phyloP scores from a whole-genome alignment of 257 asterid species.

The Thymus mandschuricus region DNA sequence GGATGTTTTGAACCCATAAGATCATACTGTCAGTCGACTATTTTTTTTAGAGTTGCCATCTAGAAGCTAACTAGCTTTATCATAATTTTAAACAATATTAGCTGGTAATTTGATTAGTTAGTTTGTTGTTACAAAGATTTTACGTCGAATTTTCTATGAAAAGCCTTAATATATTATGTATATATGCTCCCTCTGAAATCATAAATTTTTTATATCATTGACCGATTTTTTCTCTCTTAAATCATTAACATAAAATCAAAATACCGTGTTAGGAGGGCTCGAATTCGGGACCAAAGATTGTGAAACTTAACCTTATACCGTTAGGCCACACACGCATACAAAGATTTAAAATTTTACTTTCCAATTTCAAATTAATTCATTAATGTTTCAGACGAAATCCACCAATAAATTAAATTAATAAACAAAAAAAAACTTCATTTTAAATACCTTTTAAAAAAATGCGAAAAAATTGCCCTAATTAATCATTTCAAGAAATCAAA shows the following conservation, averaged over 20 bases:
- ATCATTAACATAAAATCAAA: too few species aligned
- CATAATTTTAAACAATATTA: constrained; percentile 16
- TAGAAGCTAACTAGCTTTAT: neutral
- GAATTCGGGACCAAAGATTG: too few species aligned
- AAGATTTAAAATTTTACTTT: too few species aligned
- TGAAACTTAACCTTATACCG: too few species aligned
- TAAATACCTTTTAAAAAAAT: neutral
- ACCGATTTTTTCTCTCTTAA: too few species aligned
- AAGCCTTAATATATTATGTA: neutral
- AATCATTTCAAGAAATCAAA: neutral
- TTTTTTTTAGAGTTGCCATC: constrained; percentile 6
- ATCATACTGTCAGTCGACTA: neutral
- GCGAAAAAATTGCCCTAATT: neutral
- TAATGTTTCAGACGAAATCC: neutral
- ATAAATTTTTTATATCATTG: too few species aligned
- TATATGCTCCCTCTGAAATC: too few species aligned
- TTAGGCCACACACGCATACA: too few species aligned
- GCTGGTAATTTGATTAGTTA: constrained; percentile 26
- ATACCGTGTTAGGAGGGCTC: too few species aligned
- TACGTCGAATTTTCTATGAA: neutral
- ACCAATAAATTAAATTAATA: too few species aligned
- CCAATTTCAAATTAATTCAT: too few species aligned
- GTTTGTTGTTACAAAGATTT: neutral
- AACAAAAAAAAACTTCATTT: too few species aligned
- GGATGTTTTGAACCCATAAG: constrained; percentile 23